phyloP scores from a whole-genome alignment of 805 yeast genomes.

The Yamadazyma scolyti region DNA sequence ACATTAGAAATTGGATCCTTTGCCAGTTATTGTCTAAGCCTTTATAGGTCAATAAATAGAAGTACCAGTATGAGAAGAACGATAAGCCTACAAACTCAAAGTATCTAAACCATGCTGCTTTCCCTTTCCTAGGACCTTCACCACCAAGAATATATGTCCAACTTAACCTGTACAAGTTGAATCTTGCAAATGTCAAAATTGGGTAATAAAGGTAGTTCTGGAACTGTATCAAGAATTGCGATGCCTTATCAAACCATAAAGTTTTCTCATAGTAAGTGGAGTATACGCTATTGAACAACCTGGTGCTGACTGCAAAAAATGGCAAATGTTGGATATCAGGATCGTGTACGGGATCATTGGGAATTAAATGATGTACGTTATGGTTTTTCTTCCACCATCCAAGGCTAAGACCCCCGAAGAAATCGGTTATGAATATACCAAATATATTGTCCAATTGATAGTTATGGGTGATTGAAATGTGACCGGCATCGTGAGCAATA shows the following conservation, averaged over 20 bases:
- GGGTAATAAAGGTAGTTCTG: slow-evolving; percentile 77
- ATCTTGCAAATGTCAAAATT: slow-evolving; percentile 76
- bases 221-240: slow-evolving; percentile 53
- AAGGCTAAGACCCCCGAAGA: slow-evolving; percentile 79
- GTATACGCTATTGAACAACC: slow-evolving; percentile 64
- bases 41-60: slow-evolving; percentile 56
- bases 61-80: slow-evolving; percentile 79
- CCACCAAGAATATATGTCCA: slow-evolving; percentile 77
- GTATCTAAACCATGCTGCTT: slow-evolving; percentile 84
- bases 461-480: slow-evolving; percentile 75
- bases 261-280: slow-evolving; percentile 75
- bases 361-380: slow-evolving; percentile 85
- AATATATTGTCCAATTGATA: slow-evolving; percentile 72
- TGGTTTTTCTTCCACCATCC: slow-evolving; percentile 97
- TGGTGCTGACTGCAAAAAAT: slow-evolving; percentile 78
- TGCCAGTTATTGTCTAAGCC: slow-evolving; percentile 50
- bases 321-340: slow-evolving; percentile 94
- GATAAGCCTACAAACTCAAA: slow-evolving; percentile 68
- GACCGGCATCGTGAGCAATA: slow-evolving; percentile 90
- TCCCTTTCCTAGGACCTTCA: slow-evolving; percentile 73
- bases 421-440: slow-evolving; percentile 72
- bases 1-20: slow-evolving; percentile 58
- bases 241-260: slow-evolving; percentile 65
- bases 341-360: slow-evolving; percentile 93
- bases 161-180: slow-evolving; percentile 76